Base-by-base conservation (phyloP, 2,329 filamentous ascomycete species). In the Phialemoniopsis sp. region DNA sequence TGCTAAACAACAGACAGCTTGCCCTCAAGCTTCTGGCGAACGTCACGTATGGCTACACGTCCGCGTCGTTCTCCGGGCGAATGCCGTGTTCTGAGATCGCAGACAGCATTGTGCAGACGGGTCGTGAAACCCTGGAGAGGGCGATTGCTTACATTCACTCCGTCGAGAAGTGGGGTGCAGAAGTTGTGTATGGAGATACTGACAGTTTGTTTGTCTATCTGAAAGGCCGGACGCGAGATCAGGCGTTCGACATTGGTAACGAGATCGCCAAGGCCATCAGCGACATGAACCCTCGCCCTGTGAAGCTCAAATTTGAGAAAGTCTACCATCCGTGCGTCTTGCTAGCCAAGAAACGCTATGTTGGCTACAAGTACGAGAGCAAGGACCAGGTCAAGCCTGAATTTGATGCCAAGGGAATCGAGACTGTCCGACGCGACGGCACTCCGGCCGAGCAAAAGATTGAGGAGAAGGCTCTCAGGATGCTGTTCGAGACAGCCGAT, bases 11-110 rank as follows among this genome's bases (percentile, higher is more conserved):
- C 59, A 76, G 93, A 54, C 93, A 98, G 53, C 71, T 98, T 4
- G 93, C 93, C 0, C 74, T 98, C 18, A 98, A 98, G 58, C 73
- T 98, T 7, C 87, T 98, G 30, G 93, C 93, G n/a, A 98, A 98
- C 52, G 93, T 98, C 49, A 98, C 93, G 0, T 98, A 98, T 55
- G 93, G 93, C 10, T 98, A 98, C 63, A 93, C 93, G 0, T 97
- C 93, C 3, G 93, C 93, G 0, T 94, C 89, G 0, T 98, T 96
- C 60, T 97, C 91, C 0, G 93, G 93, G 0, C 81, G 93, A 17
- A 97, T 98, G 93, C 93, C 93, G 0, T 98, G 93, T 60, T 89
- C 89, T 2, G 93, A 98, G 60, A 95, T 98, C 47, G 93, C 93
- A 8, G 93, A 98, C 65, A 95, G 89, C 61, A 98, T 98, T 53